A percentile compares a stretch with the other conserved stretches of the same genome.
Conservation (phyloP, 2,329 filamentous ascomycete genomes). For the Claviceps capensis region DNA sequence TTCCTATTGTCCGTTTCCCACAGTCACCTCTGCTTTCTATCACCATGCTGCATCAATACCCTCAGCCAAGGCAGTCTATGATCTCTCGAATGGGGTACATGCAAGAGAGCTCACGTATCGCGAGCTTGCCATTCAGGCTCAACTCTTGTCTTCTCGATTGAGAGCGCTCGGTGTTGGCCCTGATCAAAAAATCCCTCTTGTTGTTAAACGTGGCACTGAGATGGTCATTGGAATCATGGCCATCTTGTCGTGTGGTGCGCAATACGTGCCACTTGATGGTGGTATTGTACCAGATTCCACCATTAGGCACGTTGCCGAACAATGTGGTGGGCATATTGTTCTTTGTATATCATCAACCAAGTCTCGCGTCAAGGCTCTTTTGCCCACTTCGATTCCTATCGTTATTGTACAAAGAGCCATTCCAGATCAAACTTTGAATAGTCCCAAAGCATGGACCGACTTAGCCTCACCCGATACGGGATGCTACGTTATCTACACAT, state of each 20-base stretch:
- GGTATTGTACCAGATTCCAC: constrained; percentile 34
- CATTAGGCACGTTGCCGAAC: constrained; percentile 33
- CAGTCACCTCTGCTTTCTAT: constrained; percentile 24
- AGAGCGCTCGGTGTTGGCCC: constrained; percentile 24
- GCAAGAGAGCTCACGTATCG: constrained; percentile 27
- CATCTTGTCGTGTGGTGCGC: constrained; percentile 40
- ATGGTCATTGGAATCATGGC: constrained; percentile 45
- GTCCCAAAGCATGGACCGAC: constrained; percentile 14
- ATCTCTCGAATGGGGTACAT: constrained; percentile 16
- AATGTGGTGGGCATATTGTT: constrained; percentile 30
- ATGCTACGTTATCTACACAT: constrained; percentile 41
- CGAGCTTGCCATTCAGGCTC: constrained; percentile 28
- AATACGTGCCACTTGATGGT: constrained; percentile 47
- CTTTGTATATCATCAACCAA: constrained; percentile 31
- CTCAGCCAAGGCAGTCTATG: constrained; percentile 23
- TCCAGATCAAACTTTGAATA: neutral
- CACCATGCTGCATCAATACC: constrained; percentile 24
- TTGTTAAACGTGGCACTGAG: constrained; percentile 40
- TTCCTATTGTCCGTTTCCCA: constrained; percentile 21
- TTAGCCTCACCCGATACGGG: constrained; percentile 23
- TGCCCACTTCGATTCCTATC: constrained; percentile 12
- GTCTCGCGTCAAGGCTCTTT: constrained; percentile 17
- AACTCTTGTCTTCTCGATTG: constrained; percentile 27
- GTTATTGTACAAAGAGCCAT: constrained; percentile 15
- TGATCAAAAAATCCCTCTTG: constrained; percentile 36